Base-by-base conservation (phyloP, 2,329 filamentous ascomycete genomes). In the Nectriaceae sp. region DNA sequence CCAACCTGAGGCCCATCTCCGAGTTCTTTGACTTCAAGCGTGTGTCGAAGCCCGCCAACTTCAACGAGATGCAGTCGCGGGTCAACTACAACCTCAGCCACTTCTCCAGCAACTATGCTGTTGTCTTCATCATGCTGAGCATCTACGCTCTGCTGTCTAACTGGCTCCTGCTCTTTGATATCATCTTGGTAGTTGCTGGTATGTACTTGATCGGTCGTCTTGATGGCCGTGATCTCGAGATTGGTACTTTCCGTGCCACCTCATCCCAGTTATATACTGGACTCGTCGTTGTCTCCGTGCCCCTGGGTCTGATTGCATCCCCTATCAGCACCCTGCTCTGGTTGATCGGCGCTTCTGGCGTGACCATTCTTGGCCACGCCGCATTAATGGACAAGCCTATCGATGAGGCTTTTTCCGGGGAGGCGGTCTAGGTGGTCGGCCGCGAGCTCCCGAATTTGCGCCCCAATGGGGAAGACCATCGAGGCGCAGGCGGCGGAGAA, bases 381-480 rank as follows among this genome's bases (percentile, higher is more conserved):
- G 82, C 91, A 56, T 84, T 97, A 70, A 86, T 97, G 88, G 93
- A 97, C 72, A 97, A 96, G 83, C 93, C 93, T 51, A 96, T 97
- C 79, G 94, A 97, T 86, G 93, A 95, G 92, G 92, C 92, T 97
- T 99, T 99, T 97, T 97, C 93, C 82, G 94, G 95, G 92, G 94
- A 99, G 93, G 93, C 94, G 92, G 94, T 99, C 89, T 99, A 97
- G 86, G 83, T 95, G 92, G 92, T 97, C 94, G 93, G 90, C 93
- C 93, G 94, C 94, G 88, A 94, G 88, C 92, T 96, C 93, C 92
- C 83, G 80, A 86, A 85, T 76, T 74, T 81, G 86, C 88, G 91
- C 91, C 92, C 89, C 87, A 79, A 84, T 92, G 89, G 93, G 93
- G 92, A 97, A 97, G 93, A 97, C 90, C 91, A 94, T 89, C 90